Base-by-base conservation (phyloP, 352 stramenopile genomes). In the Pseudoperonospora humuli region DNA sequence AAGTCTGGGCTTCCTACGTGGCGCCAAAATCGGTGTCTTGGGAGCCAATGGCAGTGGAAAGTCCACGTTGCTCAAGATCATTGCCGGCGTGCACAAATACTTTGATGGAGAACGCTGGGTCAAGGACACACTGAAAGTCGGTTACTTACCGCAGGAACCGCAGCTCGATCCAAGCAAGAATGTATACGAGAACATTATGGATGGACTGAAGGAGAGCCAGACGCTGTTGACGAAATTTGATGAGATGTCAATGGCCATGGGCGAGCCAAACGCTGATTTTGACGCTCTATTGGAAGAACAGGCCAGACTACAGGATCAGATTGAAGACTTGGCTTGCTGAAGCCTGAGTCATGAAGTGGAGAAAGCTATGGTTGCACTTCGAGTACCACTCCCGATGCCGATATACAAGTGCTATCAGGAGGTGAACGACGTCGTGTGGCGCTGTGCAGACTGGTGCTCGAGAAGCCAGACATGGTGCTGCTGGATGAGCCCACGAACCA, bases 401-500 rank as follows among this genome's bases (percentile, higher is more conserved):
- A 90, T 26, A 74, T 92, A 8, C 60, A 72, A 21, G 67, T 86
- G 5, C 50, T 96, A 11, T 97, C 96, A 9, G 78, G 75, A 15
- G 96, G 96, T 10, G 92, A 98, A 66, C 93, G 96, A 27, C 93
- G 90, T 56, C 85, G 96, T 43, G 96, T 99, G 7, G 89, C 92
- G 36, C 77, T 99, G 20, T 97, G 91, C 19, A 81, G 93, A 36
- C 54, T 98, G 42, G 62, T 99, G 34, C 65, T 99, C 2, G 96
- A 96, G 52, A 90, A 98, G 54, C 96, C 96, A 5, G 93, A 97
- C 41, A 84, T 99, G 50, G 67, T 98, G 40, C 68, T 99, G 33
- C 66, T 98, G 35, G 96, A 99, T 55, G 96, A 99, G 57, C 96
- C 96, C 13, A 97, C 87, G 10, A 99, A 99, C 77, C 96, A 99